phyloP scores from a whole-genome alignment of 108 stramenopile species.

The Skeletonema marinoi region DNA sequence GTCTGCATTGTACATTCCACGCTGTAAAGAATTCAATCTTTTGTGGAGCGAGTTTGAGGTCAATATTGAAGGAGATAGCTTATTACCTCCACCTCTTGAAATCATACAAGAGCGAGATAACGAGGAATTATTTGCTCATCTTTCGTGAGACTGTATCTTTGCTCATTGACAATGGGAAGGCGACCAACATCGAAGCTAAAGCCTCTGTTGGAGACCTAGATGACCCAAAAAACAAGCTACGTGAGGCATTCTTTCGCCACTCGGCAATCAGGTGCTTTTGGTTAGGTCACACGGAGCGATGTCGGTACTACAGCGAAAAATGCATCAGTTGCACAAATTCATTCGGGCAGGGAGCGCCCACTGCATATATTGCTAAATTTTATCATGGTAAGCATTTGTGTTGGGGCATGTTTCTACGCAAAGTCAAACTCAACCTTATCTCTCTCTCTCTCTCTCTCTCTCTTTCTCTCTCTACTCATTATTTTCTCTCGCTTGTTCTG shows the following conservation, averaged over 20 bases:
- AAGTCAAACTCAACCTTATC: too few relatives aligned
- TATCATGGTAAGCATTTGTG: neutral
- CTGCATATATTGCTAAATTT: neutral
- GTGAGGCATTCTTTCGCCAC: neutral
- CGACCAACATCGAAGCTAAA: neutral
- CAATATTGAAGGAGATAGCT: conserved; percentile 19
- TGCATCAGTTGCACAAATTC: too few relatives aligned
- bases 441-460: too few relatives aligned
- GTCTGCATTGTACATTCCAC: conserved; percentile 6
- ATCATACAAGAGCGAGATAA: neutral
- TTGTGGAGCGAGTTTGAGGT: conserved; percentile 18
- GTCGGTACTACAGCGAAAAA: conserved; percentile 5
- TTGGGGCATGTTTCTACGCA: too few relatives aligned
- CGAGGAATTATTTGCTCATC: neutral
- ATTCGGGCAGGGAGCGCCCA: too few relatives aligned
- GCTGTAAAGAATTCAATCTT: neutral
- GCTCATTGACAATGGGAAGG: conserved; percentile 14
- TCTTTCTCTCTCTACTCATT: too few relatives aligned
- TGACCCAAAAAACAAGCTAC: neutral
- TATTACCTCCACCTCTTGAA: conserved; percentile 17
- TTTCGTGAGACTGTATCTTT: conserved; percentile 22
- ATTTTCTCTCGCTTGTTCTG: too few relatives aligned
- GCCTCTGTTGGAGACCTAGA: neutral
- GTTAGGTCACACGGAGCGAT: conserved; percentile 16
- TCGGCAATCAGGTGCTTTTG: conserved; percentile 10